Evolutionary conservation across 2,329 filamentous ascomycete genomes (phyloP).

Genomic region (Endocalyx cinctus): DNA sequence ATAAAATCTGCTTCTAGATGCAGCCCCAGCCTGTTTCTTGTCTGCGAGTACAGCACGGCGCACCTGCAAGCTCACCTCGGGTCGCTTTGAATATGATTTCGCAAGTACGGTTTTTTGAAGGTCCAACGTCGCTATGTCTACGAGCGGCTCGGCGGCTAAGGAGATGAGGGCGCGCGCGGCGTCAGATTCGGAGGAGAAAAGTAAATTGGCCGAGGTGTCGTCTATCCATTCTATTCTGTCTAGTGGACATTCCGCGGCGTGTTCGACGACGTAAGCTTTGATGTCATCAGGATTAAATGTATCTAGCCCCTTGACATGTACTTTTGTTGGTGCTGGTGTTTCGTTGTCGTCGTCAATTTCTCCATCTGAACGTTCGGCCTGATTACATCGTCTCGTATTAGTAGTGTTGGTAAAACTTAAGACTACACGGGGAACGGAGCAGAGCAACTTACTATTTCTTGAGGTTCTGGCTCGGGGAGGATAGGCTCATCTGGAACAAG

Average conservation of each 20-base stretch:
- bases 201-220: slow-evolving; percentile 81
- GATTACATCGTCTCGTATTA: no score
- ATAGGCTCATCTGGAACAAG: slow-evolving; percentile 40
- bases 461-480: slow-evolving; percentile 22
- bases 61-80: slow-evolving; percentile 65
- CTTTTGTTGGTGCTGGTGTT: slow-evolving; percentile 50
- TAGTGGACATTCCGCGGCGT: slow-evolving; percentile 54
- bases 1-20: slow-evolving; percentile 83
- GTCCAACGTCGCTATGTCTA: slow-evolving; percentile 54
- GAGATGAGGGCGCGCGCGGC: slow-evolving; percentile 52
- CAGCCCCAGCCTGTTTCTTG: slow-evolving; percentile 73
- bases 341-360: slow-evolving; percentile 34
- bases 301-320: slow-evolving; percentile 83
- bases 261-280: slow-evolving; percentile 65
- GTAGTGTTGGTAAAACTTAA: no score
- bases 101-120: slow-evolving; percentile 47
- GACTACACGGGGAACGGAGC: no score
- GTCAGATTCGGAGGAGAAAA: slow-evolving; percentile 58
- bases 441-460: slow-evolving; percentile 27
- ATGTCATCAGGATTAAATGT: slow-evolving; percentile 77
- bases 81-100: slow-evolving; percentile 63
- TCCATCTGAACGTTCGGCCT: slow-evolving; percentile 33
- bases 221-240: slow-evolving; percentile 88
- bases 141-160: slow-evolving; percentile 47
- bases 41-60: slow-evolving; percentile 72